Conservation (phyloP, 306 rosid genomes). For the Prunus salicina region DNA sequence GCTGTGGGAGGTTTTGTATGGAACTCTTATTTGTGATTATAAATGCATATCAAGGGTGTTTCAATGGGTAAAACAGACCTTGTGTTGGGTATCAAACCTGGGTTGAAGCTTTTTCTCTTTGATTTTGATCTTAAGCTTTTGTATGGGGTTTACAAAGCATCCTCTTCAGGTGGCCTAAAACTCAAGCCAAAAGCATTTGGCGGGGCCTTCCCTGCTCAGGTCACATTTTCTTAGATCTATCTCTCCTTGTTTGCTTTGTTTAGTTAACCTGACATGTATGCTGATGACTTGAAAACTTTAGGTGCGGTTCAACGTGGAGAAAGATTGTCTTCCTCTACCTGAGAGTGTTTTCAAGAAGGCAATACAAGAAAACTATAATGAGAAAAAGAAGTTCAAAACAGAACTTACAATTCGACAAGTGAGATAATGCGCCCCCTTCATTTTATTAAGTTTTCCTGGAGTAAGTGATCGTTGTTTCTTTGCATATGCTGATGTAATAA, state of each 20-base stretch:
- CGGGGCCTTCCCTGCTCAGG: slow-evolving; percentile 96
- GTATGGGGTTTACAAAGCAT: slow-evolving; percentile 77
- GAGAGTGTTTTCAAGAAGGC: slow-evolving; percentile 78
- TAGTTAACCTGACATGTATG: slow-evolving; percentile 14
- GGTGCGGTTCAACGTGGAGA: slow-evolving; percentile 69
- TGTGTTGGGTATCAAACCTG: slow-evolving; percentile 63
- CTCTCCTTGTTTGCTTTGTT: slow-evolving; percentile 2
- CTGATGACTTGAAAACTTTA: slow-evolving; percentile 35
- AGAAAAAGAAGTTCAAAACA: slow-evolving; percentile 63
- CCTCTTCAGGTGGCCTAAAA: slow-evolving; percentile 76
- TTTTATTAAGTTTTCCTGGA: background rate
- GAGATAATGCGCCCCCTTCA: background rate
- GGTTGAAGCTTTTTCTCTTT: slow-evolving; percentile 75
- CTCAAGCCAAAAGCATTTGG: slow-evolving; percentile 86
- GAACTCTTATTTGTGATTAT: too few species aligned
- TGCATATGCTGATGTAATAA: slow-evolving; percentile 6
- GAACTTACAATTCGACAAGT: slow-evolving; percentile 81
- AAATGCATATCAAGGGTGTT: slow-evolving; percentile 63
- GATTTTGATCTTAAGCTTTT: slow-evolving; percentile 89
- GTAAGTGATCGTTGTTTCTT: slow-evolving; percentile 5
- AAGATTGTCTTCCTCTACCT: slow-evolving; percentile 81
- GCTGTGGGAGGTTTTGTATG: too few species aligned
- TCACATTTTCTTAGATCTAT: slow-evolving; percentile 25
- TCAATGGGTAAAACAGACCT: slow-evolving; percentile 54
- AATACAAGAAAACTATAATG: slow-evolving; percentile 73